Evolutionary conservation across 148 eudicot genomes (phyloP), one percentile per base, ranked within the genome.

Genomic region (Cornus suecica): DNA sequence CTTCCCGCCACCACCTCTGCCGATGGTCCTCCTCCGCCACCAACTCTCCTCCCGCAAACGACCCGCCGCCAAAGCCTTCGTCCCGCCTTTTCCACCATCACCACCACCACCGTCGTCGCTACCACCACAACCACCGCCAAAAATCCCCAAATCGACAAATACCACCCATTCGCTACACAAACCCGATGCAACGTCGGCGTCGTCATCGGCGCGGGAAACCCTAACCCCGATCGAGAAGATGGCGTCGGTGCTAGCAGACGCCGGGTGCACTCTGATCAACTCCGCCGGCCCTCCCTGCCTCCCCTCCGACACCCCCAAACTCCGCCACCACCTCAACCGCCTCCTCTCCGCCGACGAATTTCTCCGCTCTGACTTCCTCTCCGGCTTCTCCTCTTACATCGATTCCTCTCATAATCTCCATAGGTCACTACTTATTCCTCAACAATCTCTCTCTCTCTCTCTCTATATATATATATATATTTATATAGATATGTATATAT

Each of bases 181-280:
- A 42, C 31, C 65, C 74, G 41, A 62, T 70, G 52, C 65, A 64
- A 71, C 69, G 3, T 31, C 72, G 45, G 58, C 51, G 29, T 65
- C 29, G 14, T 22, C n/a, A 66, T 27, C 65, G 23, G 71, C 77
- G 29, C 25, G 74, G 28, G 68, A 79, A 77, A 37, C 79, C 71
- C 77, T 79, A 56, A 27, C 30, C 29, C 73, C 87, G 25, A 37
- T 86, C 28, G 83, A 88, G 10, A 74, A 70, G 58, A 76, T 84
- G 86, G 74, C 73, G 5, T 63, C 89, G 4, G 78, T 86, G 65
- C 81, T 88, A 25, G 89, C 91, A 0, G 86, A 84, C 31, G 87
- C 89, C 30, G 91, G 91, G 0, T 88, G 91, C 78, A 86, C 91
- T 14, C 84, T 88, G 25, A 76, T 82, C 28, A 84, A 84, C 70